Evolutionary conservation across 495 filamentous ascomycete species (phyloP), one percentile per base, ranked within the genome.

Genomic region (Aspergillus sclerotiicarbonarius): DNA sequence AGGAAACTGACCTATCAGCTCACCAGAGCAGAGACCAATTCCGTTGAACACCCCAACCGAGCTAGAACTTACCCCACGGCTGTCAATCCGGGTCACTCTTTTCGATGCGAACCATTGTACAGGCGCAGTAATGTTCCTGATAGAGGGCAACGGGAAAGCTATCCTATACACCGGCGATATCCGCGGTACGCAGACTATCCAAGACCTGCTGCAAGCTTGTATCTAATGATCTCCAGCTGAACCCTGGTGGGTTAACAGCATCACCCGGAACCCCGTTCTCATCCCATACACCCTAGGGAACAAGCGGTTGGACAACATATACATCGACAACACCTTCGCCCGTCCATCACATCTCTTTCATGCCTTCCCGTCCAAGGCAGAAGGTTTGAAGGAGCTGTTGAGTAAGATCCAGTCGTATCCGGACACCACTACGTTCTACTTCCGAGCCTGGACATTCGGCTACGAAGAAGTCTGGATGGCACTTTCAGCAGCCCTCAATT

Each of bases 81-180:
- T 82, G 53, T 72, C 72, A 10, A 86, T 96, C 47, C 83, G 85
- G 51, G 90, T 96, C 33, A 96, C 92, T 3, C 78, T 97, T 0
- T 82, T 96, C 33, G 86, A 96, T 76, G 92, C 93, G 8, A 97
- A 98, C 65, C 93, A 97, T 64, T 98, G 93, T 67, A 76, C 86
- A 18, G 93, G 93, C 3, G 86, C 92, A 19, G 92, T 96, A 29
- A 96, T 96, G 91, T 96, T 97, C 66, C 84, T 97, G 7, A 87
- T 97, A 41, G 90, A 97, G 67, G 85, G 84, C 5, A 69, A 84
- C 52, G 82, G 81, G 7, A 92, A 89, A 53, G 86, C 91, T 8
- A 81, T 92, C 13, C 77, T 97, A 1, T 98, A 96, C 64, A 96
- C 92, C 0, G 93, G 92, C n/a, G 92, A 97, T 67, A 90, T 96